Evolutionary conservation across 2,329 filamentous ascomycete genomes (phyloP).

Genomic region (Ophiostoma fasciatum): DNA sequence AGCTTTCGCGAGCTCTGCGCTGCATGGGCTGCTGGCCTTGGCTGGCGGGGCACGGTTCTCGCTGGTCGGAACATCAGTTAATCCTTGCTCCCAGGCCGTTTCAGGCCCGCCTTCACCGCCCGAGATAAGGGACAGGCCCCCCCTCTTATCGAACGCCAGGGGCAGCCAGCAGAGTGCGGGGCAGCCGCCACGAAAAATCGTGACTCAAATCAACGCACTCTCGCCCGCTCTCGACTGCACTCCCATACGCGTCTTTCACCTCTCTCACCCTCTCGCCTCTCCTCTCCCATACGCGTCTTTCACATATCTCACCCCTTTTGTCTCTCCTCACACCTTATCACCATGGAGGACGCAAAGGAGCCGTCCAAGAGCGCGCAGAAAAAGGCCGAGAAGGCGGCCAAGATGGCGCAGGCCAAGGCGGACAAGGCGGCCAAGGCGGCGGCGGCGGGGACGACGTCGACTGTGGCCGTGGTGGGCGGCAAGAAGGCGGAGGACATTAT

Average conservation of each 20-base stretch:
- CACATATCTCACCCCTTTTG: no score
- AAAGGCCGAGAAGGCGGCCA: slow-evolving; percentile 51
- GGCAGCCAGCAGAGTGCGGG: neutral
- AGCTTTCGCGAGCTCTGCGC: no score
- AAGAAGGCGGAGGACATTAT: slow-evolving; percentile 58
- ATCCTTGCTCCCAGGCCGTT: no score
- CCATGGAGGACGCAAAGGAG: slow-evolving; percentile 17
- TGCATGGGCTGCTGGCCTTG: no score
- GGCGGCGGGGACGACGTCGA: slow-evolving; percentile 42
- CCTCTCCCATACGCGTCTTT: no score
- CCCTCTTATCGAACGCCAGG: neutral
- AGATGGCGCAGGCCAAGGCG: slow-evolving; percentile 46
- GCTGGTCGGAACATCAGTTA: slow-evolving; percentile 10
- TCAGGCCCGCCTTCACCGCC: no score
- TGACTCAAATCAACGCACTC: neutral
- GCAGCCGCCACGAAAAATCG: neutral
- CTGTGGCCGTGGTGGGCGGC: slow-evolving; percentile 36
- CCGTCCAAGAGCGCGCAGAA: slow-evolving; percentile 49
- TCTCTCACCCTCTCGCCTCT: no score
- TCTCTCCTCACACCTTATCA: no score
- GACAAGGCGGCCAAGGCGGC: slow-evolving; percentile 48
- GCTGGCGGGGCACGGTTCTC: no score
- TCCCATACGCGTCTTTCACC: no score
- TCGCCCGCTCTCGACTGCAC: no score
- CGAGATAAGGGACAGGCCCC: neutral